A percentile compares a stretch with the other conserved stretches of the same genome.
Evolutionary conservation across 2,329 filamentous ascomycete genomes (phyloP).

Genomic region (Xylariomycetidae sp.): DNA sequence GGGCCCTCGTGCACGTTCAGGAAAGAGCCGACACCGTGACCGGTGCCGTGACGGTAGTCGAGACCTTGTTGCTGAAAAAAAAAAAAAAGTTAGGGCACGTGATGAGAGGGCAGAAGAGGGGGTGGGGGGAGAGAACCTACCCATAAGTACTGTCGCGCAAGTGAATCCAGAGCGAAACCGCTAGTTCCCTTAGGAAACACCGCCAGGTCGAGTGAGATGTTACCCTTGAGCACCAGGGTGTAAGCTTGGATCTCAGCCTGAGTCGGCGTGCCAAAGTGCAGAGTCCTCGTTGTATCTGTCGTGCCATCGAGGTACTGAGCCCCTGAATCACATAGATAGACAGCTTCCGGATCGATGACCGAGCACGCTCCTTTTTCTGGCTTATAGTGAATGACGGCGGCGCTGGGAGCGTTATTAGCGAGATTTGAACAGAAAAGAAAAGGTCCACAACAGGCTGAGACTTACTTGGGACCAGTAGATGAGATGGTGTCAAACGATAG

Average conservation of each 20-base stretch:
- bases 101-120: too few relatives aligned
- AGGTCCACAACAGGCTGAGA: conserved; percentile 11
- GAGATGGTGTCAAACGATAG: conserved; percentile 96
- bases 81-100: too few relatives aligned
- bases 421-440: too few relatives aligned
- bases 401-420: conserved; percentile 59
- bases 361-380: conserved; percentile 80
- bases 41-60: conserved; percentile 94
- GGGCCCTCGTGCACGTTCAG: conserved; percentile 97
- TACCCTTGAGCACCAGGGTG: conserved; percentile 89
- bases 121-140: too few relatives aligned
- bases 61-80: conserved; percentile 69
- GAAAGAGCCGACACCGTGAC: conserved; percentile 91
- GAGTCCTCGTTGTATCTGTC: conserved; percentile 88
- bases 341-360: conserved; percentile 73
- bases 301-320: conserved; percentile 96
- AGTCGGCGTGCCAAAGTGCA: conserved; percentile 85
- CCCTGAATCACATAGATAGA: conserved; percentile 96
- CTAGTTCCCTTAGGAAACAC: conserved; percentile 94
- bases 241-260: conserved; percentile 83
- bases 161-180: conserved; percentile 81
- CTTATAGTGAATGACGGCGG: conserved; percentile 93
- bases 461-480: conserved; percentile 74
- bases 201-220: conserved; percentile 81
- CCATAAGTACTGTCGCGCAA: conserved; percentile 92